Evolutionary conservation across 176 grass and related monocot species (phyloP).

Genomic region (Neostapfia colusana): DNA sequence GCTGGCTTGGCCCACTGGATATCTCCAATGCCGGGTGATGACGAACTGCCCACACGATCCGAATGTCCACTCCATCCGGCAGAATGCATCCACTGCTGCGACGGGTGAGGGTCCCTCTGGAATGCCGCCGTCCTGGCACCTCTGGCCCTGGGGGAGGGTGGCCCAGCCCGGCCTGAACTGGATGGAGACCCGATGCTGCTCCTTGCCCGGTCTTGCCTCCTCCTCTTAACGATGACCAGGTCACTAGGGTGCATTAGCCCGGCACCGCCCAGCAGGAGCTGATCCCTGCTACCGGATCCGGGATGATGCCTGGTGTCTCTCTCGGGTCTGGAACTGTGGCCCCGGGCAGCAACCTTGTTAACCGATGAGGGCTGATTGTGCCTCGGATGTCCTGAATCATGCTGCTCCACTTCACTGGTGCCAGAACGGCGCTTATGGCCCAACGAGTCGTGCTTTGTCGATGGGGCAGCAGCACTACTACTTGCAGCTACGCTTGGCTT

Average conservation of each 20-base stretch:
- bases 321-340: constrained; percentile 48
- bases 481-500: constrained; percentile 44
- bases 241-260: constrained; percentile 72
- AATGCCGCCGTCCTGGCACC: constrained; percentile 47
- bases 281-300: constrained; percentile 45
- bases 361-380: constrained; percentile 22
- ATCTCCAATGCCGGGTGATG: constrained; percentile 57
- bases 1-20: constrained; percentile 95
- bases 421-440: constrained; percentile 47
- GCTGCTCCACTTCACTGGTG: constrained; percentile 43
- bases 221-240: constrained; percentile 91
- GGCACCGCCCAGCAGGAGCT: constrained; percentile 10
- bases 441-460: constrained; percentile 41
- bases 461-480: constrained; percentile 28
- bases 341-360: constrained; percentile 33
- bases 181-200: constrained; percentile 51
- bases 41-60: constrained; percentile 37
- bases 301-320: constrained; percentile 54
- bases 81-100: constrained; percentile 52
- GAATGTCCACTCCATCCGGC: constrained; percentile 50
- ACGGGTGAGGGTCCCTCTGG: constrained; percentile 59
- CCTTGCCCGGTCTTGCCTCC: constrained; percentile 74
- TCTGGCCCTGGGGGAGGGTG: constrained; percentile 52
- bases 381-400: constrained; percentile 36
- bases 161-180: constrained; percentile 63